Evolutionary conservation across 2,329 filamentous ascomycete genomes (phyloP).

Genomic region (Arthrinium phaeospermum): DNA sequence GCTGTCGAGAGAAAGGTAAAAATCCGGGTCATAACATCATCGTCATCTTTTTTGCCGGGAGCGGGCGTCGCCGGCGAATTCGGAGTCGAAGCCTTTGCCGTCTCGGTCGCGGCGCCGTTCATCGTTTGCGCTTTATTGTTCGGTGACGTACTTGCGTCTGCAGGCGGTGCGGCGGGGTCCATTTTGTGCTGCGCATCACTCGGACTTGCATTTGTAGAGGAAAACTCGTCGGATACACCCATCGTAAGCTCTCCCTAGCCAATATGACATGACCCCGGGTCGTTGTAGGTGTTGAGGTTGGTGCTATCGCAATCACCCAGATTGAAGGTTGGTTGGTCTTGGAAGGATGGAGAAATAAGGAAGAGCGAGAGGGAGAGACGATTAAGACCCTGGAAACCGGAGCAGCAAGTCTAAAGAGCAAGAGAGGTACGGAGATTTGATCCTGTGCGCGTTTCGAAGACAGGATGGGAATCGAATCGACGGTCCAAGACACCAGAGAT

Average conservation of each 20-base stretch:
- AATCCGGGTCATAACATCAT: slow-evolving; percentile 52
- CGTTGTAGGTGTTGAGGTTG: neutral
- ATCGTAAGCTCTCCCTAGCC: slow-evolving; percentile 6
- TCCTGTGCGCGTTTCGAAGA: slow-evolving; percentile 19
- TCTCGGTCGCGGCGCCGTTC: neutral
- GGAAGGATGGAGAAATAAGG: neutral
- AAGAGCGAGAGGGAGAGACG: slow-evolving; percentile 3
- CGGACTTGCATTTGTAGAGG: neutral
- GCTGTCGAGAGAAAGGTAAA: slow-evolving; percentile 79
- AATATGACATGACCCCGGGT: slow-evolving; percentile 13
- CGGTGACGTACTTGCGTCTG: neutral
- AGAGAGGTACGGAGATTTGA: neutral
- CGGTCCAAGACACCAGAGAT: slow-evolving; percentile 16
- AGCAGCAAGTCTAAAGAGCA: neutral
- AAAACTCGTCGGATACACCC: slow-evolving; percentile 11
- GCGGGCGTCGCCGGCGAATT: neutral
- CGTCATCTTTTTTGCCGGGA: slow-evolving; percentile 30
- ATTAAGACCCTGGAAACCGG: neutral
- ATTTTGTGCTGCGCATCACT: neutral
- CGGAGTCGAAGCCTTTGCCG: neutral
- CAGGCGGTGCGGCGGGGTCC: neutral
- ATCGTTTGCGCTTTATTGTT: neutral
- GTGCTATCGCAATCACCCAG: neutral
- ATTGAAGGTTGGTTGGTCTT: neutral
- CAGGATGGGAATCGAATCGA: slow-evolving; percentile 15